A percentile compares a stretch with the other conserved stretches of the same genome.
Evolutionary conservation across 257 asterid species (phyloP).

Genomic region (Phtheirospermum japonicum): DNA sequence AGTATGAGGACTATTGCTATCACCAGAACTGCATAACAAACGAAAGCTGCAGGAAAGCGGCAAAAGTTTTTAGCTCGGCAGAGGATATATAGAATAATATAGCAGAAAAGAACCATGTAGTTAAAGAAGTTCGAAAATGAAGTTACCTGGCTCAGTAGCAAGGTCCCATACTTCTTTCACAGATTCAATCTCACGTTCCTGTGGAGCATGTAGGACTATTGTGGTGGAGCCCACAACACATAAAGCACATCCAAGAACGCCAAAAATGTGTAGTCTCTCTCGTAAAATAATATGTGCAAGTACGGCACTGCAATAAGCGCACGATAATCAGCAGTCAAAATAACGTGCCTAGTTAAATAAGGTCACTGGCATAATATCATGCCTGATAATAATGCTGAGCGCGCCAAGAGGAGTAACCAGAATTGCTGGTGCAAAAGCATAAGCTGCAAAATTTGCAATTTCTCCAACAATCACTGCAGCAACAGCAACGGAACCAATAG

Average conservation of each 20-base stretch:
- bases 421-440: slow-evolving; percentile 99
- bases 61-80: slow-evolving; percentile 28
- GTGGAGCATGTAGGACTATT: slow-evolving; percentile 95
- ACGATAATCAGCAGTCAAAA: slow-evolving; percentile 36
- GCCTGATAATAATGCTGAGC: slow-evolving; percentile 97
- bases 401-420: slow-evolving; percentile 99
- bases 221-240: slow-evolving; percentile 98
- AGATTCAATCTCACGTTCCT: slow-evolving; percentile 89
- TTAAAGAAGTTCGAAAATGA: not conserved
- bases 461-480: slow-evolving; percentile 95
- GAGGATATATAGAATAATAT: slow-evolving; percentile 19
- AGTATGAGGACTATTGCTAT: slow-evolving; percentile 44
- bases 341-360: slow-evolving; percentile 25
- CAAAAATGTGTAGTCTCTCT: slow-evolving; percentile 81
- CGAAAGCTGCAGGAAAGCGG: slow-evolving; percentile 55
- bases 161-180: slow-evolving; percentile 96
- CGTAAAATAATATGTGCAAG: slow-evolving; percentile 86
- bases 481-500: slow-evolving; percentile 25
- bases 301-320: slow-evolving; percentile 69
- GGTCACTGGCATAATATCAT: slow-evolving; percentile 30
- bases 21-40: slow-evolving; percentile 58
- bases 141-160: slow-evolving; percentile 90
- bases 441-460: slow-evolving; percentile 96
- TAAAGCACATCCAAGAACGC: slow-evolving; percentile 92
- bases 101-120: slow-evolving; percentile 4